Conservation (phyloP, 306 rosid species). For the Glycine soja region DNA sequence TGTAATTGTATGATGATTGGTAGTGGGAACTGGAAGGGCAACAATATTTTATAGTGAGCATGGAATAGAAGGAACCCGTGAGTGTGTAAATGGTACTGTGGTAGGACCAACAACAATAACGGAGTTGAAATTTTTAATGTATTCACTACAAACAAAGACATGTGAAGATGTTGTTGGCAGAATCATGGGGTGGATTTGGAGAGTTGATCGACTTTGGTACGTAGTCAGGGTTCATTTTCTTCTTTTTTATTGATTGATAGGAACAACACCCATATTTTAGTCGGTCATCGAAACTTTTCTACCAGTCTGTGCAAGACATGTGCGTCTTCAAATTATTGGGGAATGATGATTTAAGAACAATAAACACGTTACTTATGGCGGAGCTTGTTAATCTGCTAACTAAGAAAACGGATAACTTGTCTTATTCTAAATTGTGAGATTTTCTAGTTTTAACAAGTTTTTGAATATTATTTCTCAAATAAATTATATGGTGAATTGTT, state of each 20-base stretch:
- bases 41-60: slow-evolving; percentile 41
- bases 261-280: not conserved
- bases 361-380: too few relatives aligned
- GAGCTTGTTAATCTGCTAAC: not conserved
- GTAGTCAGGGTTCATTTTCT: too few relatives aligned
- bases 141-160: slow-evolving; percentile 78
- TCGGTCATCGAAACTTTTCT: too few relatives aligned
- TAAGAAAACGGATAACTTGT: not conserved
- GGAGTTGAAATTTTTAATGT: slow-evolving; percentile 53
- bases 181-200: not conserved
- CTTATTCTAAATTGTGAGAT: not conserved
- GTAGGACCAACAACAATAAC: slow-evolving; percentile 61
- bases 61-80: slow-evolving; percentile 67
- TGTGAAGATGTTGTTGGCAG: slow-evolving; percentile 66
- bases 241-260: not conserved
- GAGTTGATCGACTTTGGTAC: not conserved
- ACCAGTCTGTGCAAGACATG: too few relatives aligned
- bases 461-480: not conserved
- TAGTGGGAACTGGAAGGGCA: not conserved
- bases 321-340: too few relatives aligned
- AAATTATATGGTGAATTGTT: not conserved
- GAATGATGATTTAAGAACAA: too few relatives aligned
- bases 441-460: not conserved
- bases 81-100: slow-evolving; percentile 52
- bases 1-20: not conserved